Evolutionary conservation across 108 stramenopile species (phyloP), one percentile per base, ranked within the genome.

Genomic region (Pseudonitzschia multiseries): DNA sequence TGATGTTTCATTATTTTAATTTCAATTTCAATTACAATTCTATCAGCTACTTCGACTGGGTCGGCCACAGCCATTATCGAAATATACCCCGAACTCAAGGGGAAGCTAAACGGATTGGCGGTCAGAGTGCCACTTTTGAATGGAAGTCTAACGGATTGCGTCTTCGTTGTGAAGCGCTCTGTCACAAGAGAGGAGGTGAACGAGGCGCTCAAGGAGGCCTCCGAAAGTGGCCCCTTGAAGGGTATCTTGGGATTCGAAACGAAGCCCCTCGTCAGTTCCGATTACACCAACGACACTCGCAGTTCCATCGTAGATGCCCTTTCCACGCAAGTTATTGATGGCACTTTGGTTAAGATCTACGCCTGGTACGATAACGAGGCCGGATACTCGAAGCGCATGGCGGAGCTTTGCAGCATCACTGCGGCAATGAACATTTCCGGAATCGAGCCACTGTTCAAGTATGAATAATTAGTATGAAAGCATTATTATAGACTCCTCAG

Each of bases 81-180:
- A 74, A 96, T 97, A 64, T 96, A 96, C 72, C 96, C 97, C 21
- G 92, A 96, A 68, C 89, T 98, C 72, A 93, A 96, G 79, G 97
- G 95, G 4, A 98, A 96, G 79, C 82, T 98, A 9, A 96, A 96
- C 75, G 97, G 97, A 31, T 74, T 96, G 31, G 97, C 97, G 18
- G 86, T 98, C 26, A 90, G 97, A 24, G 96, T 97, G 41, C 97
- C 97, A 15, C 70, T 96, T 36, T 72, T 93, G 66, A 97, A 98
- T 76, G 95, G 84, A 9, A 88, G 86, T 65, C 65, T 98, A 26
- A 96, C 95, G 2, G 96, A 97, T 76, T 88, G 89, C 64, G 91
- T 93, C 22, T 90, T 95, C 68, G 88, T 94, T 72, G 89, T 97
- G 21, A 83, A 94, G 53, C 79, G 73, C 44, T 65, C 71, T 43